A percentile compares a stretch with the other conserved stretches of the same genome.
phyloP scores from a whole-genome alignment of 192 early-diverging fungal genomes.

The Linnemannia exigua region DNA sequence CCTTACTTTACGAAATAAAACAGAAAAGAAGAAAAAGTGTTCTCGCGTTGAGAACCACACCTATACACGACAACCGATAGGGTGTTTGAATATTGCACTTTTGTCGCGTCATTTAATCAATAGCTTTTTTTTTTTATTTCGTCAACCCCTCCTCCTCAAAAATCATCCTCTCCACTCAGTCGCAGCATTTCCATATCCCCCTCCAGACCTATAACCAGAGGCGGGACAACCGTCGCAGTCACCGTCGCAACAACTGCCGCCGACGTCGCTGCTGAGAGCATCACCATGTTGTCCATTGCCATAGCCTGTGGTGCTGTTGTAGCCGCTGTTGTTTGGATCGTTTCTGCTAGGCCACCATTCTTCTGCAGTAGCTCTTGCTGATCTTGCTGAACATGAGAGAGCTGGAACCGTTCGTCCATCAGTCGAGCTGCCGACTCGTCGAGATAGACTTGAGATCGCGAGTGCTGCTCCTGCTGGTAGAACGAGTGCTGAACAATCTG shows the following conservation, averaged over 20 bases:
- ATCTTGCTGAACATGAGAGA: slow-evolving; percentile 10
- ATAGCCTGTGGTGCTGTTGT: not conserved
- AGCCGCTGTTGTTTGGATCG: not conserved
- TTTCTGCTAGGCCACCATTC: not conserved
- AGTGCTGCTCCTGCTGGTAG: not conserved
- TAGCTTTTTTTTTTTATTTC: not conserved
- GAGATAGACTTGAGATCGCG: not conserved
- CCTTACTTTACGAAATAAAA: too few species aligned
- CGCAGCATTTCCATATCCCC: slow-evolving; percentile 30
- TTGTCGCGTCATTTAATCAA: not conserved
- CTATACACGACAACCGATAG: too few species aligned
- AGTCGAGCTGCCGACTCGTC: not conserved
- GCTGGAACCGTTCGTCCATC: slow-evolving; percentile 1
- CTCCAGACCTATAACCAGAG: slow-evolving; percentile 17
- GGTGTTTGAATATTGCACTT: too few species aligned
- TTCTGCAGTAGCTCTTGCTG: slow-evolving; percentile 19
- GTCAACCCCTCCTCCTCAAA: not conserved
- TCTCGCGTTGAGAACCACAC: too few species aligned
- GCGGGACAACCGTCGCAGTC: not conserved
- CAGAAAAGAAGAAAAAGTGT: too few species aligned
- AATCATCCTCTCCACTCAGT: slow-evolving; percentile 22
- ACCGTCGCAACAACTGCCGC: not conserved
- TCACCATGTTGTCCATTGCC: not conserved
- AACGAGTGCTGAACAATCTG: not conserved
- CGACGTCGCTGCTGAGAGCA: not conserved